Conservation (phyloP, 345 rosid species). For the Ceriops tagal region DNA sequence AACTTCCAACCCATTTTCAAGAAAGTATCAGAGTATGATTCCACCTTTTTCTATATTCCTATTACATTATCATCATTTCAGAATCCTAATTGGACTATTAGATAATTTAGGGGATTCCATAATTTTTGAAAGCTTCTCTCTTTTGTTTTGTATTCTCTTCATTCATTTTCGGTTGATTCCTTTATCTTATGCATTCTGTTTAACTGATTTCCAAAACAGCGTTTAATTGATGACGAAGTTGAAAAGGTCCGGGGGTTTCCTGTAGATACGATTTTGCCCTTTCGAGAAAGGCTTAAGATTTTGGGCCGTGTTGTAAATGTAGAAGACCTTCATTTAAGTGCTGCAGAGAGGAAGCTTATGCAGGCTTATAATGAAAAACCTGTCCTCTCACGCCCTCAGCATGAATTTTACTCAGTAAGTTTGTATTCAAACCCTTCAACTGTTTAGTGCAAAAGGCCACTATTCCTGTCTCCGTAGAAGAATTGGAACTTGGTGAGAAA, state of each 20-base stretch:
- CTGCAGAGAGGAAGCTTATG: slow-evolving; percentile 91
- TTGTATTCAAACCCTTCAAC: background rate
- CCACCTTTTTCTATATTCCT: background rate
- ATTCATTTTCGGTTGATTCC: too few species aligned
- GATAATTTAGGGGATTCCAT: too few species aligned
- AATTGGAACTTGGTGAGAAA: background rate
- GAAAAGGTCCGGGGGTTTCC: slow-evolving; percentile 93
- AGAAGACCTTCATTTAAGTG: slow-evolving; percentile 83
- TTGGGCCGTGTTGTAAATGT: slow-evolving; percentile 90
- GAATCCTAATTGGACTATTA: background rate
- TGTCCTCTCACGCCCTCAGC: slow-evolving; percentile 97
- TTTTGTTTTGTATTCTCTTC: too few species aligned
- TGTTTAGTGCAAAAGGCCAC: background rate
- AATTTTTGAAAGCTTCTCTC: too few species aligned
- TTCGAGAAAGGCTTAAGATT: slow-evolving; percentile 90
- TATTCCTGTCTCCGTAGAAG: background rate
- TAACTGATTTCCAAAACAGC: slow-evolving; percentile 35
- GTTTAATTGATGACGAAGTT: slow-evolving; percentile 76
- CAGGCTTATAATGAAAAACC: slow-evolving; percentile 98
- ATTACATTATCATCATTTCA: background rate
- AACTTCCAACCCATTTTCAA: slow-evolving; percentile 58
- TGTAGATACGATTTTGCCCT: slow-evolving; percentile 59
- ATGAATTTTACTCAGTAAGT: slow-evolving; percentile 66
- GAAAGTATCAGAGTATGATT: slow-evolving; percentile 54
- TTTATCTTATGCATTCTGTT: background rate